phyloP scores from a whole-genome alignment of 495 filamentous ascomycete genomes.

The Penicillium cosmopolitanum region DNA sequence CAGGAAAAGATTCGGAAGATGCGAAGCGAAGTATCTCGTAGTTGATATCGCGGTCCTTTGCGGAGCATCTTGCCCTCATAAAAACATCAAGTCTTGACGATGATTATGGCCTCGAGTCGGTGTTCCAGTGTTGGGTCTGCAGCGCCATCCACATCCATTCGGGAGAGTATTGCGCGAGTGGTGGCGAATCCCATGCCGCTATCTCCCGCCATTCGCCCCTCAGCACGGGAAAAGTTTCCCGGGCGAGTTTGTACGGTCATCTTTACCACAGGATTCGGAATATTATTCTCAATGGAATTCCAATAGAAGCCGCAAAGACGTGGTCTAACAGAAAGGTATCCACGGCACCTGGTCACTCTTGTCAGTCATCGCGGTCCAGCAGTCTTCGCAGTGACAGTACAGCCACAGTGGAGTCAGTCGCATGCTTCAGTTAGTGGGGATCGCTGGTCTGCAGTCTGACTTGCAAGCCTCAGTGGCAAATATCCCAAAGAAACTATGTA shows the following conservation, averaged over 20 bases:
- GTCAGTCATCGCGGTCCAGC: not conserved
- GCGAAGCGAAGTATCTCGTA: too few relatives aligned
- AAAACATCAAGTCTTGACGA: not conserved
- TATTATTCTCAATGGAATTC: not conserved
- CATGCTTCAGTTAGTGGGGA: slow-evolving; percentile 17
- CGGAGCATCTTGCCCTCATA: not conserved
- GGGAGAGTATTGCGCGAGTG: slow-evolving; percentile 6
- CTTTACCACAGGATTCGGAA: not conserved
- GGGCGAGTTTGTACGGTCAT: not conserved
- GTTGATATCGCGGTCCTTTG: not conserved
- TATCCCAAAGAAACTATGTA: not conserved
- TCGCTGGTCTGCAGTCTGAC: slow-evolving; percentile 12
- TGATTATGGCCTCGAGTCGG: not conserved
- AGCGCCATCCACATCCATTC: not conserved
- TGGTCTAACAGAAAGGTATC: too few relatives aligned
- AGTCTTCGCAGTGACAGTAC: not conserved
- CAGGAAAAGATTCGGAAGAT: too few relatives aligned
- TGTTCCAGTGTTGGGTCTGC: not conserved
- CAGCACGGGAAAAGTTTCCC: slow-evolving; percentile 4
- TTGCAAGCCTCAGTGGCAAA: slow-evolving; percentile 11
- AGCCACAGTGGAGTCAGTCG: slow-evolving; percentile 25
- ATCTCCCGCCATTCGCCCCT: not conserved
- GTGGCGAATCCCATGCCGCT: slow-evolving; percentile 22
- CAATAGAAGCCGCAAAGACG: too few relatives aligned
- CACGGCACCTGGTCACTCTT: not conserved